Conservation (phyloP, 1,139 yeast genomes). For the Candida sp. region DNA sequence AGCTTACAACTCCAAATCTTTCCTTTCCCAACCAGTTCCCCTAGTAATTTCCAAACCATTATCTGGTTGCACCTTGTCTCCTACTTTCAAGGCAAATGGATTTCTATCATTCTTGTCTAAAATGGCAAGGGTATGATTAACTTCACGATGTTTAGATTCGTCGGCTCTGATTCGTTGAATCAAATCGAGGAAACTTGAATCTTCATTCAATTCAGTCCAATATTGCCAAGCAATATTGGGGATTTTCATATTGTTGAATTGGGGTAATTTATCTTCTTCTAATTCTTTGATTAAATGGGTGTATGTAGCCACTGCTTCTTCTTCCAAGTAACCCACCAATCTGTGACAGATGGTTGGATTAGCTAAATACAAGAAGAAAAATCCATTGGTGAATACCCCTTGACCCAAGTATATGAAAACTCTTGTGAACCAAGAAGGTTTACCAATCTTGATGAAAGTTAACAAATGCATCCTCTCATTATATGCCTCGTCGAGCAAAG, state of each 20-base stretch:
- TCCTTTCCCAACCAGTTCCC: slow-evolving; percentile 63
- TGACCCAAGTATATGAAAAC: slow-evolving; percentile 60
- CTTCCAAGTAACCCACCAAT: slow-evolving; percentile 77
- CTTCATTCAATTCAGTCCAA: slow-evolving; percentile 51
- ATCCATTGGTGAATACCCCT: slow-evolving; percentile 66
- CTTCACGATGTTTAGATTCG: slow-evolving; percentile 76
- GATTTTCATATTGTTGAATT: slow-evolving; percentile 39
- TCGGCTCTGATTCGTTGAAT: slow-evolving; percentile 57
- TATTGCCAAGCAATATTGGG: slow-evolving; percentile 63
- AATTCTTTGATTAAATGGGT: slow-evolving; percentile 57
- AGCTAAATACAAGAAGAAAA: slow-evolving; percentile 58
- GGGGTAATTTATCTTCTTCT: slow-evolving; percentile 50
- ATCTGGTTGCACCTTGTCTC: slow-evolving; percentile 51
- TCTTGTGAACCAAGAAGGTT: slow-evolving; percentile 61
- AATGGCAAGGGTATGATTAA: slow-evolving; percentile 73
- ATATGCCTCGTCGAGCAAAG: slow-evolving; percentile 72
- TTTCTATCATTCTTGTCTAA: slow-evolving; percentile 57
- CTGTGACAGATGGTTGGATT: slow-evolving; percentile 70
- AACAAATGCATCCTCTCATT: slow-evolving; percentile 77
- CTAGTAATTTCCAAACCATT: slow-evolving; percentile 45
- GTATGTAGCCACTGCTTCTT: slow-evolving; percentile 74
- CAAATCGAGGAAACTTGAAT: slow-evolving; percentile 58
- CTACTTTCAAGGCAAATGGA: slow-evolving; percentile 55
- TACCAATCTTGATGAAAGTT: slow-evolving; percentile 63
- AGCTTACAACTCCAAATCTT: slow-evolving; percentile 34